Evolutionary conservation across 106 monocot genomes (phyloP).

Genomic region (Dendrobium chrysotoxum): DNA sequence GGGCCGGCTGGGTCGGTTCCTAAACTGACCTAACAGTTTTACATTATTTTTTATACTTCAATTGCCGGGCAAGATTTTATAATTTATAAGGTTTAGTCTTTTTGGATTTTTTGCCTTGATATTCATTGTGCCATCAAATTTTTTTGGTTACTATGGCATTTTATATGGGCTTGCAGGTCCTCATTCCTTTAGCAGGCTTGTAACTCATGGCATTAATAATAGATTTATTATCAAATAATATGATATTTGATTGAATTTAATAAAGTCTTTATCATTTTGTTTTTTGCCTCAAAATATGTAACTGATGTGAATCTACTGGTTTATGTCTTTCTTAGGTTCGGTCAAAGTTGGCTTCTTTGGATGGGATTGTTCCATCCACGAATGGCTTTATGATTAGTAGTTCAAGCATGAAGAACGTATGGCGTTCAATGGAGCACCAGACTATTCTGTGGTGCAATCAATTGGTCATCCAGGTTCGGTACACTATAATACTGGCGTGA

Average conservation of each 20-base stretch:
- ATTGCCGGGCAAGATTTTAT: neutral
- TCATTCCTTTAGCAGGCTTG: neutral
- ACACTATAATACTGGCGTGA: neutral
- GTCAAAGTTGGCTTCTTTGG: conserved; percentile 75
- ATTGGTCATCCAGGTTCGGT: conserved; percentile 79
- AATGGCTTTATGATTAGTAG: conserved; percentile 84
- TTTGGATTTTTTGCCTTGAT: neutral
- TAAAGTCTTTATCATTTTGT: neutral
- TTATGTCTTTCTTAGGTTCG: conserved; percentile 44
- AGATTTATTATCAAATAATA: neutral
- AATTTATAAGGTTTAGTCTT: neutral
- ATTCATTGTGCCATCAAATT: neutral
- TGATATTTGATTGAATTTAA: neutral
- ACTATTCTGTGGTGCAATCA: conserved; percentile 98
- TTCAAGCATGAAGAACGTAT: conserved; percentile 84
- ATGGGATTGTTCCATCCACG: conserved; percentile 83
- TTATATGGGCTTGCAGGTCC: neutral
- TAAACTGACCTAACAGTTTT: no score
- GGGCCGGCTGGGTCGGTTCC: no score
- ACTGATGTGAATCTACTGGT: neutral
- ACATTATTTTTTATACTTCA: no score
- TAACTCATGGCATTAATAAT: neutral
- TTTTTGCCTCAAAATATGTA: neutral
- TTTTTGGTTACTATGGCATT: neutral
- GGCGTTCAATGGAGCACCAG: conserved; percentile 95